Conservation (phyloP, 2,329 filamentous ascomycete genomes). For the Aspergillus quadricinctus region DNA sequence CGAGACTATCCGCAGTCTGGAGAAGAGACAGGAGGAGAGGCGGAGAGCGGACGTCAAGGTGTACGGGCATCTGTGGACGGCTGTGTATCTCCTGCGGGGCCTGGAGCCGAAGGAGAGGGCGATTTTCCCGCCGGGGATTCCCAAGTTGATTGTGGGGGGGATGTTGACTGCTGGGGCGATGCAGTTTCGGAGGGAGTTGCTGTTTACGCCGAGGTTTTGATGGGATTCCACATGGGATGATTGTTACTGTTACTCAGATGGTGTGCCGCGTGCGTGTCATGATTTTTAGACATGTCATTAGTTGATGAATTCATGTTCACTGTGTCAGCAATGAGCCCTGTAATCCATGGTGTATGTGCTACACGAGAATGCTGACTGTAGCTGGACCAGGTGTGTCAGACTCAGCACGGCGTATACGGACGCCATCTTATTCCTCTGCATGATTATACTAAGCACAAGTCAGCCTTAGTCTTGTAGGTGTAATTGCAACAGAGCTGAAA, state of each 20-base stretch:
- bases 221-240: not conserved
- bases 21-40: slow-evolving; percentile 2
- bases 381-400: not conserved
- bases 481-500: not conserved
- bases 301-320: not conserved
- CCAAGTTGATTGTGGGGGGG: not conserved
- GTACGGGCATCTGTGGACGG: slow-evolving; percentile 1
- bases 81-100: slow-evolving; percentile 1
- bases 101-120: not conserved
- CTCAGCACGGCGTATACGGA: not conserved
- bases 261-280: not conserved
- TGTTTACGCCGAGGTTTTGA: not conserved
- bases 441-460: not conserved
- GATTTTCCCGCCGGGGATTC: slow-evolving; percentile 4
- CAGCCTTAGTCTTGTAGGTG: not conserved
- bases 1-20: not conserved
- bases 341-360: not conserved
- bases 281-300: not conserved
- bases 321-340: not conserved
- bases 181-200: slow-evolving; percentile 2
- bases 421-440: not conserved
- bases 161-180: slow-evolving; percentile 4
- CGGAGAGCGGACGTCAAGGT: not conserved
- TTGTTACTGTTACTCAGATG: not conserved
- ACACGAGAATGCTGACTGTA: not conserved